These are phyloP conservation scores for Melaleuca quinquenervia DNA, from an alignment of 345 rosid species.

Conservation along the genomic window DNA sequence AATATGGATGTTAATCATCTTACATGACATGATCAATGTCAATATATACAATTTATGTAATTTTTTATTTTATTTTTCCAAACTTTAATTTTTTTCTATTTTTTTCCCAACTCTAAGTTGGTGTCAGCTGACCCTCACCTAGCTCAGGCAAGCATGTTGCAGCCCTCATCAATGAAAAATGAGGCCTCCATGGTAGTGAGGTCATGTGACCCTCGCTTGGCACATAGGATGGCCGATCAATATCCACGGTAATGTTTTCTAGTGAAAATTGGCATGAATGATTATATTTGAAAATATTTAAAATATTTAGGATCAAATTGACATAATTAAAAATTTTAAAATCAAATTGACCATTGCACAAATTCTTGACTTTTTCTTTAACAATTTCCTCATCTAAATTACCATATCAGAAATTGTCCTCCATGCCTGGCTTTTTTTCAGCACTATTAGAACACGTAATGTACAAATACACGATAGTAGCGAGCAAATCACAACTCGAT, in stretches of 20 bases:
- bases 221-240: neutral
- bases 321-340: no score
- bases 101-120: rapidly evolving
- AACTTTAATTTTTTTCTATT: neutral
- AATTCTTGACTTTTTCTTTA: neutral
- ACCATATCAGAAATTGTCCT: neutral
- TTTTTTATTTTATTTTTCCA: neutral
- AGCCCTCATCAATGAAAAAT: rapidly evolving
- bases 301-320: neutral
- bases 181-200: neutral
- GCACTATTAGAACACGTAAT: neutral
- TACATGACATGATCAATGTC: rapidly evolving
- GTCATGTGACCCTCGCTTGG: neutral
- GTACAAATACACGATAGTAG: neutral
- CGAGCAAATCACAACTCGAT: neutral
- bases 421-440: neutral
- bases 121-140: neutral
- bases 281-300: neutral
- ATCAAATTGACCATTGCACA: neutral
- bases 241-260: neutral
- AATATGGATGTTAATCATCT: no score
- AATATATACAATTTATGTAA: neutral
- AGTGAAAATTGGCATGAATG: neutral
- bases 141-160: rapidly evolving
- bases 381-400: neutral